phyloP scores from a whole-genome alignment of 2,329 filamentous ascomycete species.

The Orbilia javanica region DNA sequence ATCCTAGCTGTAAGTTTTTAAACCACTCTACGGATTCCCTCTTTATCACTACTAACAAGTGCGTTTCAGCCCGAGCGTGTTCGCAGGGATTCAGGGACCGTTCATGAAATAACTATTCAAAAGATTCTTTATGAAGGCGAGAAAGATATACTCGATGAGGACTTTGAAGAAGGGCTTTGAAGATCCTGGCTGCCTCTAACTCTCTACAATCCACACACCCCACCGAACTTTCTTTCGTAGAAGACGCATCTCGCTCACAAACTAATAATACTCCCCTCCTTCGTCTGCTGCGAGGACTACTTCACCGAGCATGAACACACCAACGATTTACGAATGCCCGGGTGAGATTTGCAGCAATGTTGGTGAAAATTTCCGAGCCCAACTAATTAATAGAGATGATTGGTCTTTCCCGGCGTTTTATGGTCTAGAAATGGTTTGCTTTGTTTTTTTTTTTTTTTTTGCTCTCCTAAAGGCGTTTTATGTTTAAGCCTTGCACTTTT shows the following conservation, averaged over 20 bases:
- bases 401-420: background rate
- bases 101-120: constrained; percentile 53
- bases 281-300: background rate
- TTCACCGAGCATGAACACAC: background rate
- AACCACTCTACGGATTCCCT: background rate
- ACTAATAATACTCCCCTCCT: background rate
- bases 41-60: constrained; percentile 1
- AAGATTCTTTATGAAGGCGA: constrained; percentile 52
- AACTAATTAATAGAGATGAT: background rate
- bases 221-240: background rate
- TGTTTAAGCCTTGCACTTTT: background rate
- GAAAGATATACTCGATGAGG: constrained; percentile 45
- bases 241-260: background rate
- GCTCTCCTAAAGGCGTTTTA: constrained; percentile 1
- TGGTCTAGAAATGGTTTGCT: background rate
- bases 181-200: background rate
- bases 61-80: constrained; percentile 46
- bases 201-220: background rate
- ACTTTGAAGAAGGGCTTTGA: constrained; percentile 21
- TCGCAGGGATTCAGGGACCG: constrained; percentile 10
- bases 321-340: background rate
- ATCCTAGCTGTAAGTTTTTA: constrained; percentile 46
- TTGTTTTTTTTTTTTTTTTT: constrained; percentile 13
- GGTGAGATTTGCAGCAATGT: background rate
- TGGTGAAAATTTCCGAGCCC: background rate